phyloP scores from a whole-genome alignment of 2,329 filamentous ascomycete genomes.

The Alternaria brassicicola region DNA sequence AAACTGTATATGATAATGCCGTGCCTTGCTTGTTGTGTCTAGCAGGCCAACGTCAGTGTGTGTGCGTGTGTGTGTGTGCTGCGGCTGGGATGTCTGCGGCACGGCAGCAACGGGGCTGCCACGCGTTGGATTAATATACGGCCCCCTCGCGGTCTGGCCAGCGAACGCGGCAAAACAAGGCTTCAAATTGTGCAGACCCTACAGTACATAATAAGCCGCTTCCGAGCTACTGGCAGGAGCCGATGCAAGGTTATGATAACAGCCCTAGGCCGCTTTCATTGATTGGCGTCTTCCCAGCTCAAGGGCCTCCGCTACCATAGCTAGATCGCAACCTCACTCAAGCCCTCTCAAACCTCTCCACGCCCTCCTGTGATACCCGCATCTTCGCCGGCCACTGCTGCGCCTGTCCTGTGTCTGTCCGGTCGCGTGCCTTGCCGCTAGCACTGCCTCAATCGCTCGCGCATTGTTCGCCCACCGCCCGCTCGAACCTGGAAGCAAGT shows the following conservation, averaged over 20 bases:
- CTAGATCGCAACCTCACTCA: conserved; percentile 28
- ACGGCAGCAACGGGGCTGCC: conserved; percentile 22
- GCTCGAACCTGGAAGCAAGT: conserved; percentile 39
- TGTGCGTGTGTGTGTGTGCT: no score
- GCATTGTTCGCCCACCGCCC: conserved; percentile 34
- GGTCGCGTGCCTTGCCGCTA: conserved; percentile 18
- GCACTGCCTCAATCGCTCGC: conserved; percentile 21
- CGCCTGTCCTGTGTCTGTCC: conserved; percentile 31
- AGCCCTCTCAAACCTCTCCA: conserved; percentile 15
- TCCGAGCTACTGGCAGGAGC: conserved; percentile 23
- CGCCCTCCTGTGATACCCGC: conserved; percentile 23
- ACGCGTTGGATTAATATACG: conserved; percentile 20
- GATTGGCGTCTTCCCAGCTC: conserved; percentile 23
- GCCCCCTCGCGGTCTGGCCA: conserved; percentile 23
- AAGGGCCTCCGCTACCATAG: conserved; percentile 21
- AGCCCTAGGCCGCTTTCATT: conserved; percentile 24
- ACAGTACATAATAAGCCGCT: conserved; percentile 22
- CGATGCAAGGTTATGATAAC: conserved; percentile 28
- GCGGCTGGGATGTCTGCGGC: neutral
- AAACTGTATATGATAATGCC: neutral
- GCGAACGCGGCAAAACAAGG: conserved; percentile 17
- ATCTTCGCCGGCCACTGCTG: conserved; percentile 28
- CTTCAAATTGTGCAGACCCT: conserved; percentile 28
- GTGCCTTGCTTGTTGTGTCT: neutral
- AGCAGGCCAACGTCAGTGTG: neutral